Evolutionary conservation across 331 rosid species (phyloP), one percentile per base, ranked within the genome.

Genomic region (Spiraea crenata): DNA sequence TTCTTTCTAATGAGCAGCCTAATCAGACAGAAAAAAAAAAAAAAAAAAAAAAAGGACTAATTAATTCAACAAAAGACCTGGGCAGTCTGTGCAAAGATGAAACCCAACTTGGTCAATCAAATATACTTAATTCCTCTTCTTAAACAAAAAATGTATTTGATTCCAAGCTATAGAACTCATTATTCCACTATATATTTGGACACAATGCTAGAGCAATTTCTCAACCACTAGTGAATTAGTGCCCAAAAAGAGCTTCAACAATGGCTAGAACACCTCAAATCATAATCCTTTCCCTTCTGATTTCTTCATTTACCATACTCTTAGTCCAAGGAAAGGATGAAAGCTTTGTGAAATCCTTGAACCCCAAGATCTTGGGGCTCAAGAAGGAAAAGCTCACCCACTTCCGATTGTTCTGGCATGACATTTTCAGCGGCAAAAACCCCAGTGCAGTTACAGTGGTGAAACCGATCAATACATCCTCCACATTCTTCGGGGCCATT

Each of bases 301-400:
- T 25, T 2, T 37, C 20, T 35, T 55, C 37, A 46, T 65, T 69
- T 4, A 57, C 80, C 68, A 2, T 52, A 9, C 10, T 38, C 48
- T 14, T 64, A 2, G 71, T 55, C 69, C 48, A 50, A 15, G 71
- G 63, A 44, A 67, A 58, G 3, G 61, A 75, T 20, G 54, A 72
- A 1, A 67, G 56, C 4, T 75, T 79, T 47, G 83, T 51, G 41
- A 67, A 20, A 77, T 64, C 51, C 54, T 19, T 77, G 60, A 69
- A 84, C 66, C 60, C 55, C 47, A 70, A 74, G 68, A 69, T 39
- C 5, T 7, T 64, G 9, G 85, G 84, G 3, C 47, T 69, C 35
- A 56, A 76, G 68, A 59, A 69, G 65, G 84, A 85, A 20, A 85
- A 85, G 81, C 74, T 85, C 7, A 82, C 84, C 84, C 86, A 85